Percentiles rank a stretch among this genome's conserved stretches.
These are phyloP conservation scores for Trifolium repens DNA, from an alignment of 306 rosid species.

Conservation along the genomic window DNA sequence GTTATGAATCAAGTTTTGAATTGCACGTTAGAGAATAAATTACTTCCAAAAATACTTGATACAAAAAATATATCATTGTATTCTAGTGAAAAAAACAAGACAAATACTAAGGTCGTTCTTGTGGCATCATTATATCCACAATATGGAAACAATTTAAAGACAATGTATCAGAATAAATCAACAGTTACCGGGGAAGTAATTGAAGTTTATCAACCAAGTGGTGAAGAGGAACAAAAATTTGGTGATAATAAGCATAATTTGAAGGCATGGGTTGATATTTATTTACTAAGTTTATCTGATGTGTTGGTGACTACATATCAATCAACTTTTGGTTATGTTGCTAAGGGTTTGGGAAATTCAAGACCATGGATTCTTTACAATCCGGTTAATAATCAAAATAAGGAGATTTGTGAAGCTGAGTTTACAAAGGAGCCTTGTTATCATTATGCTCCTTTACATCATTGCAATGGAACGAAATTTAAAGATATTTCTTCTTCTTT, in stretches of 20 bases:
- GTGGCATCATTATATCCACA: conserved; percentile 57
- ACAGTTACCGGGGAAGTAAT: conserved; percentile 50
- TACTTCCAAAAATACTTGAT: conserved; percentile 42
- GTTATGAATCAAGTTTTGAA: conserved; percentile 53
- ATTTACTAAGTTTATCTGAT: conserved; percentile 60
- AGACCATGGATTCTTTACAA: conserved; percentile 61
- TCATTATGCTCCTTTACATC: conserved; percentile 50
- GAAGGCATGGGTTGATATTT: conserved; percentile 65
- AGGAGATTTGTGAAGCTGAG: conserved; percentile 42
- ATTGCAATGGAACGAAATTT: conserved; percentile 48
- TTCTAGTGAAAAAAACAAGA: conserved; percentile 11
- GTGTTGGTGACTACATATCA: conserved; percentile 60
- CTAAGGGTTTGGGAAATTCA: conserved; percentile 61
- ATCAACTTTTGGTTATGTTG: conserved; percentile 75
- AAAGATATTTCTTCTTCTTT: conserved; percentile 44
- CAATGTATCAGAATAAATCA: conserved; percentile 51
- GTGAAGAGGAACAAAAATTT: conserved; percentile 61
- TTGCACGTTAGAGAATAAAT: conserved; percentile 46
- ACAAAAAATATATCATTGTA: neutral
- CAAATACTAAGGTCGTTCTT: conserved; percentile 48
- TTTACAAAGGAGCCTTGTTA: conserved; percentile 64
- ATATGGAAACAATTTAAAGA: conserved; percentile 45
- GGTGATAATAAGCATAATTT: conserved; percentile 56
- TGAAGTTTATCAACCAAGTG: conserved; percentile 43
- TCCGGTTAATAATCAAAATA: neutral